Conservation (phyloP, 352 stramenopile genomes). For the Pythium phragmiticola region DNA sequence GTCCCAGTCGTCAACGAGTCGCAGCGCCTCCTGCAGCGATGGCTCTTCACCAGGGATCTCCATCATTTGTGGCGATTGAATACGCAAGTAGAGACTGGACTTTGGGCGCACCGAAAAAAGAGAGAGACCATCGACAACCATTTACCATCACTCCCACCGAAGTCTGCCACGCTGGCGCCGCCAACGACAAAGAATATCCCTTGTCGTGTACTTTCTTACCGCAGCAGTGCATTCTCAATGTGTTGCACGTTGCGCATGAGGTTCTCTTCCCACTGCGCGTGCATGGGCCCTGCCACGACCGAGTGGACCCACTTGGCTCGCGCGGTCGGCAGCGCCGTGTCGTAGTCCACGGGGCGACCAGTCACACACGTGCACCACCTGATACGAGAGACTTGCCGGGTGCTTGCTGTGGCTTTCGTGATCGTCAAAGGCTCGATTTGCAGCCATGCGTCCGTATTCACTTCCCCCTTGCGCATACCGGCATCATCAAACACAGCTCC, state of each 20-base stretch:
- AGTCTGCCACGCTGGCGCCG: not conserved
- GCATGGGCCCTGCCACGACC: constrained; percentile 12
- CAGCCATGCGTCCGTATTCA: constrained; percentile 11
- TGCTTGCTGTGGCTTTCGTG: not conserved
- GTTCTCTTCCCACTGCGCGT: not conserved
- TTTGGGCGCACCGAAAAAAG: no score
- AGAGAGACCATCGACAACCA: not conserved
- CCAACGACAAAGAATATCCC: not conserved
- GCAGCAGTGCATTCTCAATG: constrained; percentile 8
- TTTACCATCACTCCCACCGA: not conserved
- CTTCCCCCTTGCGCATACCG: constrained; percentile 1
- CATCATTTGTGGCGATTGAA: not conserved
- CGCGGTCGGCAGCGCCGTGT: not conserved
- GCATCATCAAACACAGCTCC: not conserved
- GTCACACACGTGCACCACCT: constrained; percentile 10
- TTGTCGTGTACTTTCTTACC: not conserved
- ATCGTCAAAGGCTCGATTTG: constrained; percentile 4
- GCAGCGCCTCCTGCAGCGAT: constrained; percentile 9
- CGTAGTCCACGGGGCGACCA: not conserved
- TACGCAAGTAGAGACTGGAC: not conserved
- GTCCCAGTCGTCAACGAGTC: constrained; percentile 7
- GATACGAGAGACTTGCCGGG: not conserved
- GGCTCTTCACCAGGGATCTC: not conserved
- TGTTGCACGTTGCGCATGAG: constrained; percentile 1
- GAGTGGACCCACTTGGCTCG: constrained; percentile 10